Conservation (phyloP, 306 rosid genomes). For the Citrullus colocynthis region DNA sequence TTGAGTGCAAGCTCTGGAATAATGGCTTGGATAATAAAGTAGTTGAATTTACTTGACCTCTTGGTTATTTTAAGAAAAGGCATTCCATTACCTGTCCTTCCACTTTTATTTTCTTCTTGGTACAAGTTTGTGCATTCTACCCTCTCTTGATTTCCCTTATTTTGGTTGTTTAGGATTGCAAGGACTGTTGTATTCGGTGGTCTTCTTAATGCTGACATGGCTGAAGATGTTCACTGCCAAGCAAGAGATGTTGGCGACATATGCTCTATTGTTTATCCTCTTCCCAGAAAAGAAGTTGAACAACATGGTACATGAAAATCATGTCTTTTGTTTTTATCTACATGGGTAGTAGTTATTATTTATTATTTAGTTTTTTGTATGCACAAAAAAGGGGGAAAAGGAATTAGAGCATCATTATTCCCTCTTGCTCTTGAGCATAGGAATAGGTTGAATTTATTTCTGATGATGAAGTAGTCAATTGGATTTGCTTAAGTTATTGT, state of each 20-base stretch:
- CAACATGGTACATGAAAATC: slow-evolving; percentile 34
- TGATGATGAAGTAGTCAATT: not conserved
- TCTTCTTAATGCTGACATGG: slow-evolving; percentile 57
- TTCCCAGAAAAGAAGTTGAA: slow-evolving; percentile 58
- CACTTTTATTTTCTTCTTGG: not conserved
- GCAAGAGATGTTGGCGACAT: slow-evolving; percentile 60
- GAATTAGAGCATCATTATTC: not conserved
- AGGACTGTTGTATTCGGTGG: slow-evolving; percentile 83
- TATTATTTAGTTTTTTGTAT: not conserved
- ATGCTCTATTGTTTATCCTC: slow-evolving; percentile 68
- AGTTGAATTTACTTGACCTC: not conserved
- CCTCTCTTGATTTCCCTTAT: slow-evolving; percentile 7
- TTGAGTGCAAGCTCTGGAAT: not conserved
- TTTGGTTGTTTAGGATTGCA: slow-evolving; percentile 59
- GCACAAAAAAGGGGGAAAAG: not conserved
- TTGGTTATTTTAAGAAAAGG: not conserved
- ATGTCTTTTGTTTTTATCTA: not conserved
- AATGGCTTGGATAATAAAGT: not conserved
- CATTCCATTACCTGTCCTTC: too few species aligned
- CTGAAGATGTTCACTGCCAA: slow-evolving; percentile 53
- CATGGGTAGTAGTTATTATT: not conserved
- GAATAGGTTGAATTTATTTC: not conserved
- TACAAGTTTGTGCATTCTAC: not conserved
- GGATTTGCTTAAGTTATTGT: not conserved
- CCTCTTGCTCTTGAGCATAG: not conserved